Evolutionary conservation across 106 monocot genomes (phyloP), one percentile per base, ranked within the genome.

Genomic region (Dendrobium nobile): DNA sequence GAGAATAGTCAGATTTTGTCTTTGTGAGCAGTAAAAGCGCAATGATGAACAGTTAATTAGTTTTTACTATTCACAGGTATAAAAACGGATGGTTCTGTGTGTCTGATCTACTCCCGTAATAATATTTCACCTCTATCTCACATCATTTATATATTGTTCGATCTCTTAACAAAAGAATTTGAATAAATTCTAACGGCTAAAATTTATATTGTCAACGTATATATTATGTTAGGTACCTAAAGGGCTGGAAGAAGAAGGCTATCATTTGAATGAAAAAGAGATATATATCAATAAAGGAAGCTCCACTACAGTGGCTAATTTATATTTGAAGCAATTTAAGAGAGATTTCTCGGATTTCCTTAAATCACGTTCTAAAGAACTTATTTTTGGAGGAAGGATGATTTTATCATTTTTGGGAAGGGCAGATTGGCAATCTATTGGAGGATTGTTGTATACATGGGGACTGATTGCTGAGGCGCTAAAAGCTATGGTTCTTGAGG

Each of bases 371-470:
- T 72, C 81, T 7, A 47, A 81, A 54, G 81, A 81, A 41, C 74
- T 81, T 27, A 22, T 81, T 20, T 75, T 41, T 41, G 81, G 75
- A 42, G 81, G 81, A 17, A 9, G 51, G 0, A 75, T 81, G 59
- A 72, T 75, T 19, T 74, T 81, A 51, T n/a, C 74, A 9, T 31
- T 75, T 58, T 59, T 56, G 41, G 81, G 81, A 41, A 81, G 81
- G 7, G 54, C 7, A n/a, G 11, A 75, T 4, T 6, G 17, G 56
- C 58, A 55, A 54, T 10, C n/a, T 27, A 15, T 2, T 26, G 81
- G 58, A 22, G 73, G 9, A 43, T 5, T 4, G 3, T 31, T 10
- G 1, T 33, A 41, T 24, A 2, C 54, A 20, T 81, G 75, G 75
- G 20, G 58, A 11, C 70, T 81, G 5, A 11, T 81, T 28, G 18